Evolutionary conservation across 176 grass and related monocot genomes (phyloP).

Genomic region (Areca catechu): DNA sequence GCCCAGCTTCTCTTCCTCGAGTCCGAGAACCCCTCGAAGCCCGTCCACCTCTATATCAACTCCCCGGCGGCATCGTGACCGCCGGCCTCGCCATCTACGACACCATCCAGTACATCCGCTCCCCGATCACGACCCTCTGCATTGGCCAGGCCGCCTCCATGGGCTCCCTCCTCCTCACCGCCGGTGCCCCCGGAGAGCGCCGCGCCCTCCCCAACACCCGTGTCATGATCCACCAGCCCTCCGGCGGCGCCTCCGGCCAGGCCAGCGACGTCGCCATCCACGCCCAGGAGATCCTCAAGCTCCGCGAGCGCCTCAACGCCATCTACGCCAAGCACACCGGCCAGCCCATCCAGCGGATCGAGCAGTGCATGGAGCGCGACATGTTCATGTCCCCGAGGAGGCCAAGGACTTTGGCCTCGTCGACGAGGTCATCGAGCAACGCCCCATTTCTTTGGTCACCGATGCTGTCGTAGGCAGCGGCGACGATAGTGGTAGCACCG

Average conservation of each 20-base stretch:
- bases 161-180: constrained; percentile 83
- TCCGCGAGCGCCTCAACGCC: constrained; percentile 68
- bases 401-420: constrained; percentile 75
- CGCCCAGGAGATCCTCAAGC: constrained; percentile 87
- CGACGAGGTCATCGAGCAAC: constrained; percentile 80
- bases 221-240: constrained; percentile 97
- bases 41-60: constrained; percentile 91
- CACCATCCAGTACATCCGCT: constrained; percentile 90
- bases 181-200: constrained; percentile 71
- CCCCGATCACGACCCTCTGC: constrained; percentile 81
- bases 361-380: constrained; percentile 77
- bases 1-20: constrained; percentile 96
- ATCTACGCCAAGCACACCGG: constrained; percentile 78
- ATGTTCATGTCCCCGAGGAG: constrained; percentile 85
- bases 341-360: constrained; percentile 45
- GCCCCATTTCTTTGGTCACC: constrained; percentile 44
- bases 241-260: constrained; percentile 59
- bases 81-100: constrained; percentile 89
- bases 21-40: constrained; percentile 89
- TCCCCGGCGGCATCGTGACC: constrained; percentile 61
- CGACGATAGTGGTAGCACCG: background rate
- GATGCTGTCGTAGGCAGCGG: constrained; percentile 22
- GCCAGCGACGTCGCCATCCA: constrained; percentile 82
- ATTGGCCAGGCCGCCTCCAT: constrained; percentile 90
- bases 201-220: constrained; percentile 79